These are phyloP conservation scores for Hortiboletus flavorubellus DNA, from an alignment of 768 basidiomycete species.

Conservation along the genomic window DNA sequence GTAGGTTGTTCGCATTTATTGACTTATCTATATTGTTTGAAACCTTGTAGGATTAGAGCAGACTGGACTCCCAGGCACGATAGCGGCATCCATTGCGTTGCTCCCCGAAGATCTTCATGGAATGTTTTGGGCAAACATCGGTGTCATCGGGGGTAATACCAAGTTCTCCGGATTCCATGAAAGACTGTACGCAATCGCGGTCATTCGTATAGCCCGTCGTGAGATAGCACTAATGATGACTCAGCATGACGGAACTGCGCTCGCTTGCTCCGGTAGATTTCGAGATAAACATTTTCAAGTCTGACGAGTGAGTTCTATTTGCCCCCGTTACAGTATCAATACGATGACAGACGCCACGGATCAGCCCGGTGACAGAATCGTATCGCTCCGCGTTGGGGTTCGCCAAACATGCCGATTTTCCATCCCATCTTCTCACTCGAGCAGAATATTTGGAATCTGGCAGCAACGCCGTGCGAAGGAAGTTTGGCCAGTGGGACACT, in stretches of 20 bases:
- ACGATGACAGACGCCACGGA: slow-evolving; percentile 16
- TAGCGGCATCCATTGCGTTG: slow-evolving; percentile 70
- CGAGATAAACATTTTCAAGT: slow-evolving; percentile 69
- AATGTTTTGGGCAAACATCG: slow-evolving; percentile 96
- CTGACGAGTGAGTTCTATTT: slow-evolving; percentile 59
- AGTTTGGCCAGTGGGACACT: slow-evolving; percentile 63
- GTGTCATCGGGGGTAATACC: slow-evolving; percentile 81
- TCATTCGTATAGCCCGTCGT: slow-evolving; percentile 13
- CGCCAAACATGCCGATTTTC: slow-evolving; percentile 49
- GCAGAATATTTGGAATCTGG: slow-evolving; percentile 87
- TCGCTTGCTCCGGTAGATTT: slow-evolving; percentile 79
- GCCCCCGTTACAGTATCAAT: background rate
- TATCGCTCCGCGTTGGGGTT: slow-evolving; percentile 61
- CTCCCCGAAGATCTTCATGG: slow-evolving; percentile 82
- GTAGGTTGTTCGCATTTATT: slow-evolving; percentile 40
- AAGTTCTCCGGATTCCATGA: slow-evolving; percentile 69
- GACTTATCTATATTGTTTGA: slow-evolving; percentile 1
- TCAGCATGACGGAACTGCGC: slow-evolving; percentile 69
- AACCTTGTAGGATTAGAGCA: slow-evolving; percentile 65
- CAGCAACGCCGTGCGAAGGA: slow-evolving; percentile 67
- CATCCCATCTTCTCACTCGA: slow-evolving; percentile 58
- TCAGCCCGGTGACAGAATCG: slow-evolving; percentile 63
- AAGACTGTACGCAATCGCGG: slow-evolving; percentile 60
- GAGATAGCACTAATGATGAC: slow-evolving; percentile 14
- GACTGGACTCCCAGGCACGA: slow-evolving; percentile 69